Base-by-base conservation (phyloP, 805 yeast genomes). In the Zygotorulaspora danielsina region DNA sequence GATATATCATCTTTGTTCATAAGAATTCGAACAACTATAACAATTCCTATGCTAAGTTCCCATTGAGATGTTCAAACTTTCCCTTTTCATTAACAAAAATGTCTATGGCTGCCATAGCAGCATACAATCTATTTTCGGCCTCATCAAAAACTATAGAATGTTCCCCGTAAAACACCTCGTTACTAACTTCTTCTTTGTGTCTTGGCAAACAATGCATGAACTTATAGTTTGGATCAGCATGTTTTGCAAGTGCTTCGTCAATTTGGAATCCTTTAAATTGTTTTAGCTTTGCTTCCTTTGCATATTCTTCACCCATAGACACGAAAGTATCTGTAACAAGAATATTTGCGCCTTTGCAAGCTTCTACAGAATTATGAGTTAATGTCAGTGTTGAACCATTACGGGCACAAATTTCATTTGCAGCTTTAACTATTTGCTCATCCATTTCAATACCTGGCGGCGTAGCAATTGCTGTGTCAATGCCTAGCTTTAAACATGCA, bases 131-230 rank as follows among this genome's bases (percentile, higher is more conserved):
- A 67, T 93, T 93, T 68, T 93, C 98, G 33, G 96, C 98, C 69
- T 93, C 97, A 52, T 79, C 82, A 64, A 93, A 93, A 3, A 93
- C 98, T 41, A 93, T 66, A 2, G 96, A 86, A 51, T 78, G 74
- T 22, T 79, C 78, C 38, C 88, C 70, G 67, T 90, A 90, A 60
- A 93, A 93, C 2, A 93, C 93, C 32, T 84, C 95, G 62, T 93
- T 98, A 26, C 79, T 75, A 25, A 93, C 98, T 65, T 93, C 98
- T 63, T 89, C 96, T 19, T 78, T 75, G 54, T 93, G 96, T 66
- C 98, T 81, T 49, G 98, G 98, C 51, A 93, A 72, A 65, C 98
- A 93, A 63, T 93, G 98, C 97, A 93, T 89, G 66, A 93, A 93
- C 61, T 79, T 86, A 84, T 90, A 90, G 41, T 72, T 72, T 31